Percentiles rank a stretch among this genome's conserved stretches.
These are phyloP conservation scores for Rhododendron williamsianum DNA, from an alignment of 148 eudicot genomes.

Conservation along the genomic window DNA sequence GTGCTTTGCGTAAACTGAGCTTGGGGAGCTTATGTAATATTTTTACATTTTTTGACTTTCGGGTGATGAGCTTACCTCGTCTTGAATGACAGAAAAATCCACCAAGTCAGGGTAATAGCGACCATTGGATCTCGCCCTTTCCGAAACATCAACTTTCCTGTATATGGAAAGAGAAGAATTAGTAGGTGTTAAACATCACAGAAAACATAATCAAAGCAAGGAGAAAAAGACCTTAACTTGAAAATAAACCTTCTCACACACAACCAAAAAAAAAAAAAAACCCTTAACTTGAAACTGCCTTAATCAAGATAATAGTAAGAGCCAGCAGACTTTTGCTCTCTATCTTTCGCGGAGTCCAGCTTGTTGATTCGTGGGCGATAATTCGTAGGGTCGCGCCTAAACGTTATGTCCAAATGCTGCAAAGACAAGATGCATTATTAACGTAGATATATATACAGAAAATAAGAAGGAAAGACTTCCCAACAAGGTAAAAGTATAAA, in stretches of 20 bases:
- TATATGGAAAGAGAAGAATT: neutral
- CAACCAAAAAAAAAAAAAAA: too few species aligned
- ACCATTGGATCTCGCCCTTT: neutral
- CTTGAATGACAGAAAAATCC: neutral
- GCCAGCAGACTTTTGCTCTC: conserved; percentile 93
- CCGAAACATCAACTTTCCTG: neutral
- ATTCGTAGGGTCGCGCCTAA: conserved; percentile 92
- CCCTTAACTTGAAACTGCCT: neutral
- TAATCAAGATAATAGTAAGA: conserved; percentile 83
- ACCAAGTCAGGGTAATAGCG: neutral
- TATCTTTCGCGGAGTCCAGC: conserved; percentile 84
- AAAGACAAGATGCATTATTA: neutral
- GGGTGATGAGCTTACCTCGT: neutral
- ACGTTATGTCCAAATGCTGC: conserved; percentile 81
- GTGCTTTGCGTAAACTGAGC: neutral
- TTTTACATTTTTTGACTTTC: neutral
- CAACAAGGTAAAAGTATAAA: neutral
- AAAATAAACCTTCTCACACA: neutral
- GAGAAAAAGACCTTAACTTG: neutral
- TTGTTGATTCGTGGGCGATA: conserved; percentile 88
- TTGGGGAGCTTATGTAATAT: neutral
- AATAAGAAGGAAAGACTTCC: neutral
- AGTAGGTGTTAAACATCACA: neutral
- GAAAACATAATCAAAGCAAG: neutral
- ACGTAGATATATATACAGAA: neutral